A percentile compares a stretch with the other conserved stretches of the same genome.
These are phyloP conservation scores for Stellera chamaejasme DNA, from an alignment of 345 rosid genomes.

Conservation along the genomic window DNA sequence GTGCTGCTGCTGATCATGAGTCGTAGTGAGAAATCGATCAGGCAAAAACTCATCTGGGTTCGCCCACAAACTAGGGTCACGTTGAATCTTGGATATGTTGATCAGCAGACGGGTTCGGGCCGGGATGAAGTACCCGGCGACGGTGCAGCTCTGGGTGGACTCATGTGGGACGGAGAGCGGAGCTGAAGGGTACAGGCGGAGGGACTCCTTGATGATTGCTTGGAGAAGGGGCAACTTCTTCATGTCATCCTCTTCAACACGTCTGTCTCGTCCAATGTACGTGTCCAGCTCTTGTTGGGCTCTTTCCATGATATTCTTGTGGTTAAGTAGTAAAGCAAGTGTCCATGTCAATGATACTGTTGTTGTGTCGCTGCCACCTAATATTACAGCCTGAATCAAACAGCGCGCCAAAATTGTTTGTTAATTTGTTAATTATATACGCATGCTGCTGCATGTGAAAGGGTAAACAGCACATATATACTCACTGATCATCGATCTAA, in stretches of 20 bases:
- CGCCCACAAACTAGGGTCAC: conserved; percentile 23
- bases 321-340: conserved; percentile 13
- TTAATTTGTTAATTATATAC: no score
- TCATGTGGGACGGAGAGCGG: conserved; percentile 20
- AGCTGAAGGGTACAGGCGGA: conserved; percentile 22
- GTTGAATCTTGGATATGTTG: conserved; percentile 16
- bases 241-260: conserved; percentile 17
- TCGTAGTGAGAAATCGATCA: conserved; percentile 23
- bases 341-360: conserved; percentile 14
- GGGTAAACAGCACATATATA: no score
- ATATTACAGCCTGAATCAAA: conserved; percentile 10
- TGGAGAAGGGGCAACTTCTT: conserved; percentile 18
- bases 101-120: conserved; percentile 18
- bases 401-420: no score
- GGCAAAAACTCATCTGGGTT: conserved; percentile 26
- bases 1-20: no score
- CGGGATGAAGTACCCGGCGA: conserved; percentile 20
- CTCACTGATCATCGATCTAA: no score
- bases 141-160: conserved; percentile 14
- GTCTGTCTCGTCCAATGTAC: conserved; percentile 15
- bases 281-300: conserved; percentile 15
- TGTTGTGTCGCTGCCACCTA: conserved; percentile 14
- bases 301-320: conserved; percentile 1
- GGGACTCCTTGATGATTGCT: conserved; percentile 29
- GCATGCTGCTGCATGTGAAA: no score